Conservation (phyloP, 176 grass and related monocot species). For the Zoysia japonica region DNA sequence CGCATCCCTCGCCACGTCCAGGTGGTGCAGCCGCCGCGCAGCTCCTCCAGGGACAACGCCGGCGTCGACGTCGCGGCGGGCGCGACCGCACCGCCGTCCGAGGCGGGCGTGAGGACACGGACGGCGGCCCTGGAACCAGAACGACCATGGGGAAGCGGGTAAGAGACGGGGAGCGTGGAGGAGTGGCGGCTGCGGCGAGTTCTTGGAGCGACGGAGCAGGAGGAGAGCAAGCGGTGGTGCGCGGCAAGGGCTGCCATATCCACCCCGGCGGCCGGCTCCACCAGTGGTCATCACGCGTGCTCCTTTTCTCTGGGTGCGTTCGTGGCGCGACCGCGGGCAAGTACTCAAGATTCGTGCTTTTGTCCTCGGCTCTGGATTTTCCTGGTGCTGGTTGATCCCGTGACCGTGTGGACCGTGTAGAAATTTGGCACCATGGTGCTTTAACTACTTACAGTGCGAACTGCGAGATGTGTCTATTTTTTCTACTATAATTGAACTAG, state of each 20-base stretch:
- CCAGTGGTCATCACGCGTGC: background rate
- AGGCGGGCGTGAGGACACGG: slow-evolving; percentile 35
- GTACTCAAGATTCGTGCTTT: background rate
- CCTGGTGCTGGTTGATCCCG: background rate
- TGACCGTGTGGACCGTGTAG: background rate
- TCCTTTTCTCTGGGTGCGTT: slow-evolving; percentile 1
- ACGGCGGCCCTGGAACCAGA: background rate
- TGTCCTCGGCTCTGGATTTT: background rate
- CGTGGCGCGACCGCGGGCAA: background rate
- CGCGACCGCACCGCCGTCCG: background rate
- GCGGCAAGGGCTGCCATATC: slow-evolving; percentile 57
- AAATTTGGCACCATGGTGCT: background rate
- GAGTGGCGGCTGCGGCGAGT: background rate
- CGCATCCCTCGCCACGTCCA: slow-evolving; percentile 80
- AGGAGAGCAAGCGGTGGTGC: slow-evolving; percentile 7
- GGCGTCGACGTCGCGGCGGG: background rate
- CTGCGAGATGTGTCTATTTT: background rate
- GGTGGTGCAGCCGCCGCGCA: slow-evolving; percentile 52
- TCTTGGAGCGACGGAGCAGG: background rate
- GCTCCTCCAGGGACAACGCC: slow-evolving; percentile 50
- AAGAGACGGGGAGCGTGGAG: slow-evolving; percentile 14
- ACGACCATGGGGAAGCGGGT: slow-evolving; percentile 19
- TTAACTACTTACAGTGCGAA: background rate
- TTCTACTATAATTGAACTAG: background rate
- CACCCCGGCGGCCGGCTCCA: slow-evolving; percentile 1